Conservation (phyloP, 768 basidiomycete species). For the Mycena filopes region DNA sequence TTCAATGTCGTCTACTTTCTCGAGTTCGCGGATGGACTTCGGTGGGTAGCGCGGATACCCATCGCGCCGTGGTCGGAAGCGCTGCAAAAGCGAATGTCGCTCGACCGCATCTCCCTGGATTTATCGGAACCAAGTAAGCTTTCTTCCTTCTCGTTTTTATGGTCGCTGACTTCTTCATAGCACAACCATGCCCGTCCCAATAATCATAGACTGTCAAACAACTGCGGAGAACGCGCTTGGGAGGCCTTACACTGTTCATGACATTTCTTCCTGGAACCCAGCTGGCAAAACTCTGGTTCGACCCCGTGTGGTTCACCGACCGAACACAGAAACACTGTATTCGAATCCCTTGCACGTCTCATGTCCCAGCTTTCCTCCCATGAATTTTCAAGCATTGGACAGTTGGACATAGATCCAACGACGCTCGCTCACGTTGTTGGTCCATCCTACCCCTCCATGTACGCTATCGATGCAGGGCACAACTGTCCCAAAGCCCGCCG, state of each 20-base stretch:
- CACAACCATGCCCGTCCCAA: constrained; percentile 32
- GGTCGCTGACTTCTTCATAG: neutral
- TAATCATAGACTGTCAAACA: constrained; percentile 26
- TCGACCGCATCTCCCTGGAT: constrained; percentile 17
- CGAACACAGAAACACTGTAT: constrained; percentile 20
- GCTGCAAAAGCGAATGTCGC: constrained; percentile 17
- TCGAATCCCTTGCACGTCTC: constrained; percentile 18
- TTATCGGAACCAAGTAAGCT: constrained; percentile 20
- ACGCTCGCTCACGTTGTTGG: constrained; percentile 2
- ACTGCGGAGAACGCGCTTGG: constrained; percentile 23
- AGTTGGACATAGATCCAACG: constrained; percentile 11
- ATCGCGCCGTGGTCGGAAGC: constrained; percentile 18
- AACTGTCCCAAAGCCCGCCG: neutral
- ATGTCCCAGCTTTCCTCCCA: constrained; percentile 27
- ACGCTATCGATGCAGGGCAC: constrained; percentile 7
- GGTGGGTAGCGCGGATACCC: constrained; percentile 32
- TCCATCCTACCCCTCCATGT: constrained; percentile 2
- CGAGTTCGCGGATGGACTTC: constrained; percentile 29
- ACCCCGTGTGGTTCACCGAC: constrained; percentile 24
- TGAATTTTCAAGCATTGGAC: constrained; percentile 17
- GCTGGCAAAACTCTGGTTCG: constrained; percentile 34
- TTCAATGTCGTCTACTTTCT: constrained; percentile 17
- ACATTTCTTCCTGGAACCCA: constrained; percentile 28
- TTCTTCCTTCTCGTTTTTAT: neutral
- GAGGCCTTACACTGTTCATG: constrained; percentile 32